Conservation (phyloP, 1,284 basidiomycete genomes). For the Golubevia pallescens region DNA sequence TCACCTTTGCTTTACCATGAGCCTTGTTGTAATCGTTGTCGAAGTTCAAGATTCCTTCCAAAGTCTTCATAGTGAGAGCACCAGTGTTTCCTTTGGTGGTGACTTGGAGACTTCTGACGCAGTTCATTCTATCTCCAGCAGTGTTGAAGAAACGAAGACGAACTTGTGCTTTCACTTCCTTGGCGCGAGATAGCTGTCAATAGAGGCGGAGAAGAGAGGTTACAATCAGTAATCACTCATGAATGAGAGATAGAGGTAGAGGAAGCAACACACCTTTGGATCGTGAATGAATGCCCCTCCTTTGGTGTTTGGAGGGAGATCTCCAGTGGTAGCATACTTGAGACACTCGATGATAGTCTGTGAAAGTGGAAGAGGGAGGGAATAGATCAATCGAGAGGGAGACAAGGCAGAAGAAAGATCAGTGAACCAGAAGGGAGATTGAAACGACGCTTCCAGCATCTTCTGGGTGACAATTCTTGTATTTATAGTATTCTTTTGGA, state of each 20-base stretch:
- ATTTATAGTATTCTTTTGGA: too few species aligned
- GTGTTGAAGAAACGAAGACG: slow-evolving; percentile 56
- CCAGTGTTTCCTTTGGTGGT: slow-evolving; percentile 39
- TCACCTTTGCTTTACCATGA: slow-evolving; percentile 20
- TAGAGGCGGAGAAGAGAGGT: neutral
- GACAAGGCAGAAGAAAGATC: too few species aligned
- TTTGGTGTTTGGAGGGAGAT: slow-evolving; percentile 95
- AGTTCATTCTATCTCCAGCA: slow-evolving; percentile 40
- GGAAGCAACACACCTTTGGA: slow-evolving; percentile 71
- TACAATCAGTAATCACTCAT: too few species aligned
- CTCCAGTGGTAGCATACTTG: slow-evolving; percentile 97
- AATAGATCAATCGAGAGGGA: neutral
- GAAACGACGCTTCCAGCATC: too few species aligned
- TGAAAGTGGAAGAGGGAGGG: neutral
- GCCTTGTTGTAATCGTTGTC: slow-evolving; percentile 37
- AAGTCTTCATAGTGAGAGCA: slow-evolving; percentile 60
- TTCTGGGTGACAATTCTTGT: too few species aligned
- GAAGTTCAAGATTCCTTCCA: slow-evolving; percentile 53
- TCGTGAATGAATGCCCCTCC: slow-evolving; percentile 98
- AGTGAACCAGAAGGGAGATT: too few species aligned
- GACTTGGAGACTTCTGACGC: slow-evolving; percentile 59
- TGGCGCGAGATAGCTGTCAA: slow-evolving; percentile 43
- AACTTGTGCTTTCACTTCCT: slow-evolving; percentile 60
- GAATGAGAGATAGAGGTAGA: too few species aligned
- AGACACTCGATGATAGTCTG: slow-evolving; percentile 96